Evolutionary conservation across 768 basidiomycete species (phyloP), one percentile per base, ranked within the genome.

Genomic region (Tricholoma matsutake): DNA sequence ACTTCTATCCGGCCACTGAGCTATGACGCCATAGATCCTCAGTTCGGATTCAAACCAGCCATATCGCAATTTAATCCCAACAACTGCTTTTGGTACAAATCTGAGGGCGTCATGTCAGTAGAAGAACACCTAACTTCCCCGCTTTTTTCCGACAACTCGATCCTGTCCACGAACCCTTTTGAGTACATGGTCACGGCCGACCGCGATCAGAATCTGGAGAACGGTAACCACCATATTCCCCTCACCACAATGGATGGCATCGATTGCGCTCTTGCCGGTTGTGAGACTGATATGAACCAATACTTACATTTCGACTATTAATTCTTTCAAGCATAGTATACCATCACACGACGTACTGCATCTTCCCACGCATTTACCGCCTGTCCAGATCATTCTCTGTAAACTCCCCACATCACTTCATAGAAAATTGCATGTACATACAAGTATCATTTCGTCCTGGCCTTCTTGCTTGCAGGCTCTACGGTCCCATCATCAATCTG

Each of bases 381-480:
- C 20, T 28, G 32, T 18, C 28, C 8, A 53, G 28, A 18, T 41
- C 54, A 28, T 9, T 31, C 20, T 43, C 29, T 22, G 11, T 10
- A 20, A 8, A 22, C 29, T 39, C 3, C 18, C n/a, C 34, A 9
- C 34, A 37, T 41, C 35, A 32, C 22, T 54, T 22, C 14, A 16
- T 37, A 32, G 22, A 20, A 22, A 25, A 20, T 54, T 35, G 16
- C 25, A 31, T 49, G 43, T 39, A 43, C 22, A 45, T 31, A 4
- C 16, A 13, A 9, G 13, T 47, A 64, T 67, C 61, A 75, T 59
- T 75, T 71, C n/a, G 68, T 79, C 59, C 78, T 73, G 25, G 68
- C 65, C 59, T 75, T 77, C 67, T 83, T 83, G 31, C 66, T 68
- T 6, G 73, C 69, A 59, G 73, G 74, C 51, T 77, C 75, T 32